Evolutionary conservation across 306 rosid genomes (phyloP).

Genomic region (Quercus wislizeni): DNA sequence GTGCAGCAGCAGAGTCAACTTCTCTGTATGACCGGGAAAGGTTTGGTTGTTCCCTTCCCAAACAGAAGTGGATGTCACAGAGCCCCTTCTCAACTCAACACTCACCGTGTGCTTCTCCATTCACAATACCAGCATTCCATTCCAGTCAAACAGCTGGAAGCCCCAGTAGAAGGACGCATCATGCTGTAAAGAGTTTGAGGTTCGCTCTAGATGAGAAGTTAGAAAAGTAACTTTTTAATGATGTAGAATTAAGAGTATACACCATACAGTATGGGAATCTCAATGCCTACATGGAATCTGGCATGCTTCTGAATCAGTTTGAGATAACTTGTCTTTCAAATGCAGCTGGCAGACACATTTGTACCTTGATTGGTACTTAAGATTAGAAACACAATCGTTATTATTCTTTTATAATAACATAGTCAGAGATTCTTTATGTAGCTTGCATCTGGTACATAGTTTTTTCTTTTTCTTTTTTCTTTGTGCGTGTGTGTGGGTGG

Average conservation of each 20-base stretch:
- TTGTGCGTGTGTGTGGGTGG: neutral
- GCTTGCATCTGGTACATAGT: neutral
- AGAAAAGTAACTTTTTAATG: conserved; percentile 16
- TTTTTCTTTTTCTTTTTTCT: neutral
- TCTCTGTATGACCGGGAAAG: conserved; percentile 20
- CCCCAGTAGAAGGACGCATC: conserved; percentile 5
- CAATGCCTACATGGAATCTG: neutral
- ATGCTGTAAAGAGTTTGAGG: neutral
- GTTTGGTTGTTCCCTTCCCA: conserved; percentile 13
- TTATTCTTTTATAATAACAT: neutral
- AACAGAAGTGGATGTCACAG: conserved; percentile 21
- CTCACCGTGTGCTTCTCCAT: conserved; percentile 4
- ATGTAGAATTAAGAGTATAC: neutral
- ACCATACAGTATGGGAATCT: neutral
- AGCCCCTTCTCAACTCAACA: conserved; percentile 24
- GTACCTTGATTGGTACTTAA: neutral
- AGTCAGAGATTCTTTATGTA: neutral
- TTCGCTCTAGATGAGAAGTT: conserved; percentile 21
- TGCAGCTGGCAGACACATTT: neutral
- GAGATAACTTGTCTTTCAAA: neutral
- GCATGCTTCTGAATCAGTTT: neutral
- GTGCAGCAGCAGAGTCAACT: conserved; percentile 18
- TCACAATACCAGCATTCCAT: conserved; percentile 3
- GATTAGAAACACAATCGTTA: neutral
- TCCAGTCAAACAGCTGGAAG: conserved; percentile 8